phyloP scores from a whole-genome alignment of 768 basidiomycete species.

The Macrolepiota fuliginosa region DNA sequence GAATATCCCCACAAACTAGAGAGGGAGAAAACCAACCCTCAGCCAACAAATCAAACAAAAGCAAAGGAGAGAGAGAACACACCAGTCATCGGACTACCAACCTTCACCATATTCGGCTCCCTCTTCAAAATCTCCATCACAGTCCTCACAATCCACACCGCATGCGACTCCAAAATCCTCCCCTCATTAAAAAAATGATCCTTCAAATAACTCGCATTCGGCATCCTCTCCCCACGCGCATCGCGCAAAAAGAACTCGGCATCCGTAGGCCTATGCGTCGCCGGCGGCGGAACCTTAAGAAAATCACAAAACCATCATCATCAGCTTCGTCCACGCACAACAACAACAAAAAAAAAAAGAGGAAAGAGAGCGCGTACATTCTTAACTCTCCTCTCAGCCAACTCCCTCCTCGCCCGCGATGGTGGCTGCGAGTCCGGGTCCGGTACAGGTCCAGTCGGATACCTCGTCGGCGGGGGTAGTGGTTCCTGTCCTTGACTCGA shows the following conservation, averaged over 20 bases:
- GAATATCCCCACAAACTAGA: conserved; percentile 95
- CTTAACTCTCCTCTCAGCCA: not conserved
- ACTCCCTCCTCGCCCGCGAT: not conserved
- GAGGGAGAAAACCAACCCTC: not conserved
- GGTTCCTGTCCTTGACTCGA: not conserved
- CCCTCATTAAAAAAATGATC: conserved; percentile 91
- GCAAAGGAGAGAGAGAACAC: conserved; percentile 27
- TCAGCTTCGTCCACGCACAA: not conserved
- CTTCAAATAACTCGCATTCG: conserved; percentile 79
- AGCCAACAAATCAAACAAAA: conserved; percentile 1
- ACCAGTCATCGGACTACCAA: conserved; percentile 92
- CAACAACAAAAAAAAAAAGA: not conserved
- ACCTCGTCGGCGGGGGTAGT: not conserved
- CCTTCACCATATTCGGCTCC: conserved; percentile 85
- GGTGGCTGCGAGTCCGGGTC: not conserved
- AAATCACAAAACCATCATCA: not conserved
- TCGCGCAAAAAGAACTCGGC: conserved; percentile 65
- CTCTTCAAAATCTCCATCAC: conserved; percentile 62
- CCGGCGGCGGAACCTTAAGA: conserved; percentile 67
- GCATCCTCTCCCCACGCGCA: conserved; percentile 52
- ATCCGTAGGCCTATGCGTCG: conserved; percentile 60
- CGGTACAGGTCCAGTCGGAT: not conserved
- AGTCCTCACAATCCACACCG: conserved; percentile 74
- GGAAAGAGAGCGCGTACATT: not conserved
- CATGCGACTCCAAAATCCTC: conserved; percentile 78